A percentile compares a stretch with the other conserved stretches of the same genome.
Conservation (phyloP, 768 basidiomycete species). For the Mycena vulgaris region DNA sequence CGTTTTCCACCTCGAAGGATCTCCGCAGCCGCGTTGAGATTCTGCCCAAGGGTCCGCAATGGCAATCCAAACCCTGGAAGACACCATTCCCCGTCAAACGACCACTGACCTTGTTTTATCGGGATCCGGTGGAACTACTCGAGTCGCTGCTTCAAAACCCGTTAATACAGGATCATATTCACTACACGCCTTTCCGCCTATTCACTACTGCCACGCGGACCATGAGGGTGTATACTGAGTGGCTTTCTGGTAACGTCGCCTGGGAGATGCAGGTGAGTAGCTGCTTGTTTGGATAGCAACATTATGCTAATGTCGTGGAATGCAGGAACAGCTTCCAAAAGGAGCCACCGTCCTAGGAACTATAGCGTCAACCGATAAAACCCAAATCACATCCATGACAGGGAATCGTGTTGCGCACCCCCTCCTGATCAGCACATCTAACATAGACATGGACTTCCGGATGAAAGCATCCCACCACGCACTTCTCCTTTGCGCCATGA, state of each 20-base stretch:
- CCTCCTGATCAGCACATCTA: no score
- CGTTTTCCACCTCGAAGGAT: no score
- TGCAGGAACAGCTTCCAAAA: constrained; percentile 34
- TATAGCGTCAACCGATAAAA: no score
- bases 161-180: background rate
- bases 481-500: constrained; percentile 37
- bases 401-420: no score
- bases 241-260: constrained; percentile 40
- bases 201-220: constrained; percentile 28
- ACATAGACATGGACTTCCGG: no score
- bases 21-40: background rate
- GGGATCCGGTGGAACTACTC: constrained; percentile 2
- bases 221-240: no score
- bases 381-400: no score
- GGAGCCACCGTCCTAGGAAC: constrained; percentile 39
- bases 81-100: background rate
- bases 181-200: constrained; percentile 22
- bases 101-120: background rate
- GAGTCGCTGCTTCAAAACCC: background rate
- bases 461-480: constrained; percentile 37
- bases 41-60: background rate
- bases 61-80: background rate
- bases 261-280: constrained; percentile 41
- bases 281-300: background rate
- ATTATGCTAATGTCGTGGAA: background rate